Evolutionary conservation across 306 rosid genomes (phyloP), one percentile per base, ranked within the genome.

Genomic region (Vicia sativa): DNA sequence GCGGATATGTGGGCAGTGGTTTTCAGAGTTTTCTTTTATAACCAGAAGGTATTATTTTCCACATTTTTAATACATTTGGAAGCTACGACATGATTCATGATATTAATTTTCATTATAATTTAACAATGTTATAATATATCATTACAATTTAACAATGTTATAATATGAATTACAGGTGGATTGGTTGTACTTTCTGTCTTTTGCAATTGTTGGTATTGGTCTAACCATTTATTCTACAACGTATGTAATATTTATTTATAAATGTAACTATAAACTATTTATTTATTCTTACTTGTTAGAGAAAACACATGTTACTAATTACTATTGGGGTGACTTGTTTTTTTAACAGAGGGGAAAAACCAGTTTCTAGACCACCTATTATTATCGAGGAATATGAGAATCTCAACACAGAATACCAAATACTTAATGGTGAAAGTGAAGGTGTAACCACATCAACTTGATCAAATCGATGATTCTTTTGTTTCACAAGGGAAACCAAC

Each of bases 121-220:
- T n/a, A n/a, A n/a, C n/a, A n/a, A n/a, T n/a, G n/a, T n/a, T n/a
- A n/a, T n/a, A n/a, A n/a, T n/a, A n/a, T n/a, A n/a, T n/a, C n/a
- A n/a, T n/a, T n/a, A n/a, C n/a, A 37, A 37, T 37, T 1, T 37
- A 2, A 37, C 41, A 37, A 6, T 39, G 44, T 3, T 5, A 6
- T 39, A 39, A 10, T 39, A 39, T 39, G 10, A 39, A 0, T 39
- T 39, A 9, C 81, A 83, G 91, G 95, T 88, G 16, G 89, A 79
- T 43, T 85, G 90, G 95, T 58, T 88, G 60, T 88, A 85, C 84
- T 85, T 68, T 55, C 4, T 88, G 2, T 71, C 95, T 9, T 88
- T 85, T 25, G 67, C 77, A 11, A 0, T 73, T 28, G 85, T 79
- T 7, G 83, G 71, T 15, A 41, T 83, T 34, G 91, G 95, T 1